Evolutionary conservation across 2,329 filamentous ascomycete genomes (phyloP).

Genomic region (Colletotrichum lindemuthianum): DNA sequence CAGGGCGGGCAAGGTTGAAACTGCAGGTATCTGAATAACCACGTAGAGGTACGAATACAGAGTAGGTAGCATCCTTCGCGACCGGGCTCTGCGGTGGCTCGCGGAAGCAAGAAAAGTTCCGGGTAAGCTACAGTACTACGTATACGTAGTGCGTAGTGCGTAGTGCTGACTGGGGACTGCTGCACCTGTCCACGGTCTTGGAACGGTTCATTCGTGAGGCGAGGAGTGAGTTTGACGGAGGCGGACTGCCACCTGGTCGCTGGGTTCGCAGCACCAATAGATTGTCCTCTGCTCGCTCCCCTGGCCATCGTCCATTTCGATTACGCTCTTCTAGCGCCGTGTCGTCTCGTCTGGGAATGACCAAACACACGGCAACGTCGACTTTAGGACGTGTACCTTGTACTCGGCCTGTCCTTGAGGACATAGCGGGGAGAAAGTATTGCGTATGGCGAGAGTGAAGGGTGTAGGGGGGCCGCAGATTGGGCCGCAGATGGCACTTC

Average conservation of each 20-base stretch:
- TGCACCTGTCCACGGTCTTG: constrained; percentile 25
- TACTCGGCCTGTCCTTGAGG: constrained; percentile 24
- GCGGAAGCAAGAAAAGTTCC: constrained; percentile 30
- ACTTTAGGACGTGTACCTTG: constrained; percentile 14
- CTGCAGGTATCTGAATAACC: background rate
- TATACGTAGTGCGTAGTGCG: too few relatives aligned
- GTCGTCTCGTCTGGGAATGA: constrained; percentile 19
- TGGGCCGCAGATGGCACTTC: constrained; percentile 34
- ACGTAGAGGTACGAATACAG: background rate
- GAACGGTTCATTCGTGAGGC: constrained; percentile 32
- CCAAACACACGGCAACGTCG: background rate
- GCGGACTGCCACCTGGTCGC: constrained; percentile 10
- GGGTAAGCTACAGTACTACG: constrained; percentile 7
- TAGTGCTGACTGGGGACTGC: constrained; percentile 4
- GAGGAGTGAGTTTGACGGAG: constrained; percentile 15
- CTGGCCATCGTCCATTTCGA: constrained; percentile 14
- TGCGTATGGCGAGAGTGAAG: constrained; percentile 3
- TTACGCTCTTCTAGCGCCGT: constrained; percentile 17
- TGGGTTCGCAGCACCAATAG: constrained; percentile 17
- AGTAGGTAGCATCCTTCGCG: constrained; percentile 14
- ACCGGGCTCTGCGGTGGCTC: constrained; percentile 4
- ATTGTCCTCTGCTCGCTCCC: constrained; percentile 5
- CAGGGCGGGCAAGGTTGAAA: too few relatives aligned
- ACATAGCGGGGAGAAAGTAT: too few relatives aligned
- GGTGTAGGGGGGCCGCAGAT: constrained; percentile 32